Conservation (phyloP, 2,329 filamentous ascomycete species). For the Ophiostoma ulmi region DNA sequence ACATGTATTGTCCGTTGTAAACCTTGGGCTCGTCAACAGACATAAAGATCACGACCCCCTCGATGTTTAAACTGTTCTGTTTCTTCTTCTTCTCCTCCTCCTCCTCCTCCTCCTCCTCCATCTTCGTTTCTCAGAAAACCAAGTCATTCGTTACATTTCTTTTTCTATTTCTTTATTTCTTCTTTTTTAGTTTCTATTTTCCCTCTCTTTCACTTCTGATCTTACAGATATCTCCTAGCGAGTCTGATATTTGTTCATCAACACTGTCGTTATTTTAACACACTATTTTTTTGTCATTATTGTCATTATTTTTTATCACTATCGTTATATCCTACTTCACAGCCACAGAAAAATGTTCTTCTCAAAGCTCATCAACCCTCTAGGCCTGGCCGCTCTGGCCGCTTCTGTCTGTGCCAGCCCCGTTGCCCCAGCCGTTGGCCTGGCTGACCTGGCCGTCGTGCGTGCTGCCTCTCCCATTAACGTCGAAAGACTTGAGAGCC, state of each 20-base stretch:
- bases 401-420: constrained; percentile 22
- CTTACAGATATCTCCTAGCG: not conserved
- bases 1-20: not conserved
- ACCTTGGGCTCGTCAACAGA: not conserved
- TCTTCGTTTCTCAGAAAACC: not conserved
- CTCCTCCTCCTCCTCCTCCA: not conserved
- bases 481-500: not conserved
- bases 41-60: constrained; percentile 1
- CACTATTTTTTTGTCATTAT: not conserved
- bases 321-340: not conserved
- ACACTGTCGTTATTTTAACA: not conserved
- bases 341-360: constrained; percentile 17
- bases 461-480: constrained; percentile 18
- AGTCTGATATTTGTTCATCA: not conserved
- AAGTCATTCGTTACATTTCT: not conserved
- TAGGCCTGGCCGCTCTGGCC: constrained; percentile 22
- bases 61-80: not conserved
- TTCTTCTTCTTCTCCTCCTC: not conserved
- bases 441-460: constrained; percentile 18
- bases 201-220: not conserved
- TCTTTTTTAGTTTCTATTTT: not conserved
- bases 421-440: constrained; percentile 19
- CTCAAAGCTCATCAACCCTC: constrained; percentile 7
- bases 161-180: not conserved
- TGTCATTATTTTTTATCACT: not conserved